Evolutionary conservation across 208 protist genomes (phyloP).

Genomic region (Leishmania mexicana): DNA sequence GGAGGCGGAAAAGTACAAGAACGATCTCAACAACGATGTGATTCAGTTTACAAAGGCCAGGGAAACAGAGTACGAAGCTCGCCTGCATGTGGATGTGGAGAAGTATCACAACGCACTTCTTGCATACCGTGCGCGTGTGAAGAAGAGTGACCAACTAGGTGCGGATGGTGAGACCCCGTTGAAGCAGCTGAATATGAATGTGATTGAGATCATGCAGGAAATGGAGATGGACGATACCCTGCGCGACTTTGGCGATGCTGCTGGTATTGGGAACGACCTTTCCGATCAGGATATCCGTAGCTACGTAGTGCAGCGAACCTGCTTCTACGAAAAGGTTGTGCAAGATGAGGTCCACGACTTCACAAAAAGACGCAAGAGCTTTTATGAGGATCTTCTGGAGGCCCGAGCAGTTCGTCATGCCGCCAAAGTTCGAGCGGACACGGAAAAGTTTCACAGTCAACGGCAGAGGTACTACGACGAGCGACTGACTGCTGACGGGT

Average conservation of each 20-base stretch:
- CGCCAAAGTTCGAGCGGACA: conserved; percentile 48
- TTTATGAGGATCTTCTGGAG: conserved; percentile 61
- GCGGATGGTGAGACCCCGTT: conserved; percentile 6
- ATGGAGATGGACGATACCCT: conserved; percentile 34
- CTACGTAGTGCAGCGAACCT: conserved; percentile 46
- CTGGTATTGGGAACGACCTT: conserved; percentile 38
- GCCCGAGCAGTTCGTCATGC: conserved; percentile 44
- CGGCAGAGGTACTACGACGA: conserved; percentile 44
- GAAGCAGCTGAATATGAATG: conserved; percentile 36
- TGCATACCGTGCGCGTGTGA: conserved; percentile 27
- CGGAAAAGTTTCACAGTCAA: conserved; percentile 36
- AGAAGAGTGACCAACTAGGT: not conserved
- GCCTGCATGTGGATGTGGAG: conserved; percentile 36
- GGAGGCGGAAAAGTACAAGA: conserved; percentile 42
- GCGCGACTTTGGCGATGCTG: conserved; percentile 36
- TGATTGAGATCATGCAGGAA: conserved; percentile 21
- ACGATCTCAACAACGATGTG: conserved; percentile 40
- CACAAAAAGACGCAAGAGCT: conserved; percentile 33
- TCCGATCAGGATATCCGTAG: conserved; percentile 45
- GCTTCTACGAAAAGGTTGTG: conserved; percentile 52
- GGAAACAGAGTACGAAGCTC: conserved; percentile 40
- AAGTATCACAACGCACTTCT: conserved; percentile 46
- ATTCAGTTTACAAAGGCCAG: conserved; percentile 37
- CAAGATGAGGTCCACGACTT: conserved; percentile 46
- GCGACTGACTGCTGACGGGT: conserved; percentile 30